Base-by-base conservation (phyloP, 2,329 filamentous ascomycete genomes). In the Plenodomus tracheiphilus region DNA sequence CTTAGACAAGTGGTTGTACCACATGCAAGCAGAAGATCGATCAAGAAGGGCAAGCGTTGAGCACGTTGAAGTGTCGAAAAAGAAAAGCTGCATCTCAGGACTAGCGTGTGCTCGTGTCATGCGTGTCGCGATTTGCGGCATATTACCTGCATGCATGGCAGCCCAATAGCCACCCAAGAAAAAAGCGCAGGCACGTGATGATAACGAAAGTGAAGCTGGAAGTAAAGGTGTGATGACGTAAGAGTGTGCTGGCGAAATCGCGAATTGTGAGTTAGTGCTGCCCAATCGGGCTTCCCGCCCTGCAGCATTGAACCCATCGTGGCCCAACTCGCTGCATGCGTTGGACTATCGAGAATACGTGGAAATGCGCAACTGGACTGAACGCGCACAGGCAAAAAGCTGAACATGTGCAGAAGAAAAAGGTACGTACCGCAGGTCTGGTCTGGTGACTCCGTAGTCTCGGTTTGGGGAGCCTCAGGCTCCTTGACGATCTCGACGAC, bases 71-170 rank as follows among this genome's bases (percentile, higher is more conserved):
- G 44, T 50, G 45, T 41, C 52, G 53, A 46, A 50, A 32, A 32
- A 4, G 11, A 32, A 15, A 32, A 15, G 28, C 21, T 16, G 39
- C 41, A 51, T 47, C 48, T 39, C 32, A 40, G 38, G 42, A 49
- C 54, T 54, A 64, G 53, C 57, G 54, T 39, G 47, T 43, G 51
- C 46, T 46, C 51, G 57, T 59, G 54, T 47, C 50, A 54, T 49
- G 57, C 59, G 61, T 50, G 55, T 48, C 54, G 47, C 46, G 49
- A 56, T 49, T 43, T 52, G 56, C 56, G 60, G 56, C 53, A 62
- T 56, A 61, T 61, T 56, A 53, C 56, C 40, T 54, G 56, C 62
- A 65, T 68, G 58, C 59, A 56, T 66, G 47, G 59, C 55, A 59
- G 62, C 60, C 58, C 55, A 51, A 59, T 52, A 43, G 47, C 47